phyloP scores from a whole-genome alignment of 805 yeast species.

The Ogataea ganodermae region DNA sequence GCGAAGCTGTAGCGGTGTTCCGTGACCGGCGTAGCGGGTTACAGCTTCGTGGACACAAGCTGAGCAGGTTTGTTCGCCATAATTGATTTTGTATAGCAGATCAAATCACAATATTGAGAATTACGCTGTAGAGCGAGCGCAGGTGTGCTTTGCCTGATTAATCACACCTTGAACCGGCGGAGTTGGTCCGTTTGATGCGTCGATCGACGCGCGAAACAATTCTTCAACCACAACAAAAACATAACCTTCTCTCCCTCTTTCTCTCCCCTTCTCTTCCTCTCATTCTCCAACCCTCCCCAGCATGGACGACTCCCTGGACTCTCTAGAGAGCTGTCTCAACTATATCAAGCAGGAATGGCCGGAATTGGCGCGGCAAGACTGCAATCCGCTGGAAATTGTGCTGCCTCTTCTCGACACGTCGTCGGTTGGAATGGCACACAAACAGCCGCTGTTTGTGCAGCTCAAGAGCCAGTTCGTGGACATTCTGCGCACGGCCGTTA shows the following conservation, averaged over 20 bases:
- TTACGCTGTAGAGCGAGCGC: too few relatives aligned
- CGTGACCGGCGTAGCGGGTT: too few relatives aligned
- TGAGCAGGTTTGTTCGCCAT: neutral
- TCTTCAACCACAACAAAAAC: too few relatives aligned
- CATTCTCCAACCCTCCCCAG: neutral
- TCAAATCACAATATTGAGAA: too few relatives aligned
- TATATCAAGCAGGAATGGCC: conserved; percentile 33
- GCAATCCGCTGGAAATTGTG: conserved; percentile 86
- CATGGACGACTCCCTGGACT: conserved; percentile 23
- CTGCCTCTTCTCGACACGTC: conserved; percentile 80
- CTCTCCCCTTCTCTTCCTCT: neutral
- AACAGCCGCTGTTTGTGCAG: conserved; percentile 63
- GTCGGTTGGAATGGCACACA: conserved; percentile 86
- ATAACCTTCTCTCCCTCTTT: neutral
- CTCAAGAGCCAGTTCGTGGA: conserved; percentile 57
- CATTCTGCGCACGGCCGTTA: conserved; percentile 69
- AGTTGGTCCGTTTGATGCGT: too few relatives aligned
- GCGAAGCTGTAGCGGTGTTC: too few relatives aligned
- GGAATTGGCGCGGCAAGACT: conserved; percentile 48
- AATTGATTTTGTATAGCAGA: neutral
- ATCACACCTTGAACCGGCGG: too few relatives aligned
- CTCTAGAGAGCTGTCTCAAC: conserved; percentile 20
- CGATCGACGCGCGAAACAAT: too few relatives aligned
- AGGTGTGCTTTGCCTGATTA: too few relatives aligned
- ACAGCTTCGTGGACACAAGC: too few relatives aligned